Base-by-base conservation (phyloP, 768 basidiomycete species). In the Suillus subalutaceus region DNA sequence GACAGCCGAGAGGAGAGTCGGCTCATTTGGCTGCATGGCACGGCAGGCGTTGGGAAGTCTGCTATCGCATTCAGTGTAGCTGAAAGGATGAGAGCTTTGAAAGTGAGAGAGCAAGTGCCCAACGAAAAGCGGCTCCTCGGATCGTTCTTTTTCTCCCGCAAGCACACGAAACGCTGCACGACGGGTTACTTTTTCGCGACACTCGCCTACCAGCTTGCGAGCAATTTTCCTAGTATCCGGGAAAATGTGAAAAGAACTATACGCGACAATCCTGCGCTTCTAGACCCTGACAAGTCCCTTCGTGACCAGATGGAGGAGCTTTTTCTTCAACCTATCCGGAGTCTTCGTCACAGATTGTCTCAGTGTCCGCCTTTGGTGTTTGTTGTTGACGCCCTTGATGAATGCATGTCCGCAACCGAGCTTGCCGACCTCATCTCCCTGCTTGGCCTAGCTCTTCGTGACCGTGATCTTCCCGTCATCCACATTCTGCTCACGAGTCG, bases 401-500 rank as follows among this genome's bases (percentile, higher is more conserved):
- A 53, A 53, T 53, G 52, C 52, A 53, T 53, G 4, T 52, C 50
- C 26, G 3, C 8, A 18, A 53, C 52, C 16, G 52, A 53, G 26
- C 8, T 53, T 53, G 30, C 30, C 16, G 26, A 53, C 26, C 52
- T 53, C 30, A 53, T 53, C 52, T 53, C 52, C 9, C 52, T 53
- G 52, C 52, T 53, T 18, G 15, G 52, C 16, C 26, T 30, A 30
- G 52, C 52, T 32, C 52, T 30, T 53, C 52, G 52, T 32, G 30
- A 53, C 5, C 26, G 16, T 53, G 9, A 32, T 9, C 16, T 53
- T 8, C 52, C 52, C 0, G 52, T 53, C 52, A 53, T 53, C 30
- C 52, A 53, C 52, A 53, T 53, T 53, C 30, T 53, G 26, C 30
- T 30, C 52, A 53, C 52, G 52, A 53, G 52, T 53, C 16, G 52